Base-by-base conservation (phyloP, 1,284 basidiomycete species). In the Irpex rosettiformis region DNA sequence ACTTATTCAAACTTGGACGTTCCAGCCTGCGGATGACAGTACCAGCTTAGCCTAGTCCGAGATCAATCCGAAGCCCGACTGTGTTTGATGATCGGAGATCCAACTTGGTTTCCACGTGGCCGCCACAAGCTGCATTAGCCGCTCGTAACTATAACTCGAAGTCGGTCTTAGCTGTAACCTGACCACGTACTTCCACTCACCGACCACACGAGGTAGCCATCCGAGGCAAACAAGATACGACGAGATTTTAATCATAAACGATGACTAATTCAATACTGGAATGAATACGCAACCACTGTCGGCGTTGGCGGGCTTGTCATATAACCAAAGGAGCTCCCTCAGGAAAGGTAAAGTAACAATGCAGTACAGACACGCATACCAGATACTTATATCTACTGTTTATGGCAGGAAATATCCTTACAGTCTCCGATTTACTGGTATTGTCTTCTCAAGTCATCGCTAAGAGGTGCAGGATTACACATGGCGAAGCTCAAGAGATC, bases 361-460 rank as follows among this genome's bases (percentile, higher is more conserved):
- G 33, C 33, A 16, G 10, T 37, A 37, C 33, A 37, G 33, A 11
- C 16, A 37, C 33, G 10, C 16, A 37, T 16, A 16, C 16, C 16
- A n/a, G 33, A 11, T 37, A 37, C 33, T 37, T 37, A 37, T 16
- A 16, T 37, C 16, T n/a, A n/a, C 33, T 16, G 10, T 37, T 37
- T 37, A 37, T 16, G 16, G n/a, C 33, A 70, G 68, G 60, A 16
- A 61, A 63, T 13, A 42, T 69, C 8, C 52, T 62, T 24, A 79
- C 77, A 22, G 63, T 80, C 2, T 66, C 74, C 22, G 84, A 88
- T 54, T 67, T 88, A 25, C 62, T 89, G 6, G 65, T 87, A 22
- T 72, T 70, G 4, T 67, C 79, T 0, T 69, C 77, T 5, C 72
- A 74, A 60, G 84, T 86, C 47, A 67, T 88, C 25, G 77, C 81